A percentile compares a stretch with the other conserved stretches of the same genome.
Conservation (phyloP, 192 early-diverging fungal genomes). For the Rhizophagus prolifer region DNA sequence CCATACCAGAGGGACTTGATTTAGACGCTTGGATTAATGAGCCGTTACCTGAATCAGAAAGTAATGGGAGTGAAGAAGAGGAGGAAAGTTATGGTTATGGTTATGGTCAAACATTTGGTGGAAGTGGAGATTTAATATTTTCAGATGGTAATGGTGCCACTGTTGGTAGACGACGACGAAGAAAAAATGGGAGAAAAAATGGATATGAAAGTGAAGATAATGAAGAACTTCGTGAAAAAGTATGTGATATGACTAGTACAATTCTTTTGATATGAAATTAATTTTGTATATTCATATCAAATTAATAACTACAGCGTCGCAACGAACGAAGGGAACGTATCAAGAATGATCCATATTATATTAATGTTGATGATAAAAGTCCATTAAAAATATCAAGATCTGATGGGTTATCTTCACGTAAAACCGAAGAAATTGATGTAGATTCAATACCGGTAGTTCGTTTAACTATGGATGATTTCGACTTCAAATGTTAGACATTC, state of each 20-base stretch:
- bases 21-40: conserved; percentile 80
- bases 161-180: conserved; percentile 32
- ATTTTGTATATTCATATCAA: background rate
- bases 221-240: conserved; percentile 45
- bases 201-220: conserved; percentile 45
- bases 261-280: background rate
- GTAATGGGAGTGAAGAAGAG: conserved; percentile 45
- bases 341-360: conserved; percentile 69
- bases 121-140: conserved; percentile 30
- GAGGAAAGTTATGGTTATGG: conserved; percentile 34
- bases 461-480: conserved; percentile 60
- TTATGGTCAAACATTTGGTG: conserved; percentile 33
- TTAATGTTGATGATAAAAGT: conserved; percentile 45
- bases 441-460: conserved; percentile 82
- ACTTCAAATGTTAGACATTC: conserved; percentile 25
- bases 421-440: conserved; percentile 64
- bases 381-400: conserved; percentile 36
- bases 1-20: conserved; percentile 83
- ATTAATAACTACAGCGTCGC: conserved; percentile 39
- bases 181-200: conserved; percentile 26
- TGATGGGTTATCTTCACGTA: conserved; percentile 9
- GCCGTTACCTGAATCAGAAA: conserved; percentile 63
- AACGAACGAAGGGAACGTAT: conserved; percentile 47
- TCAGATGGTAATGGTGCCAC: conserved; percentile 36
- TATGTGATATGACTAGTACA: conserved; percentile 25